phyloP scores from a whole-genome alignment of 495 filamentous ascomycete genomes.

The Clohesyomyces aquaticus region DNA sequence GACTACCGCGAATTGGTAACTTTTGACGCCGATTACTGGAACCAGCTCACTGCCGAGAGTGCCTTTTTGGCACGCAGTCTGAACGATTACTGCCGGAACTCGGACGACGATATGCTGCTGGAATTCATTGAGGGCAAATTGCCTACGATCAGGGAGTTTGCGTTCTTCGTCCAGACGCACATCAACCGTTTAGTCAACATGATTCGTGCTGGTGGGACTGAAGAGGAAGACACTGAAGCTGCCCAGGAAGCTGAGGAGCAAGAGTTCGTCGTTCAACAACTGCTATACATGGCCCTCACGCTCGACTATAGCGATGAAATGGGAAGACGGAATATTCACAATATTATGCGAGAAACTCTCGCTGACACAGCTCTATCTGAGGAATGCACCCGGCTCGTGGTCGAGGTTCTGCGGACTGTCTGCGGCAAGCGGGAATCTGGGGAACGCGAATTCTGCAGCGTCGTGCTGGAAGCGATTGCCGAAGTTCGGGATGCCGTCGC shows the following conservation, averaged over 20 bases:
- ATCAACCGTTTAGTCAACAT: slow-evolving; percentile 72
- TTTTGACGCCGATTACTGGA: slow-evolving; percentile 88
- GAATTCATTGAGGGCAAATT: slow-evolving; percentile 84
- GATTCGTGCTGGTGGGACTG: slow-evolving; percentile 58
- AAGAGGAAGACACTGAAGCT: slow-evolving; percentile 69
- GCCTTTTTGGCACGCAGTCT: slow-evolving; percentile 87
- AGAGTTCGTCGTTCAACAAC: slow-evolving; percentile 93
- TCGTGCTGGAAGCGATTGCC: slow-evolving; percentile 90
- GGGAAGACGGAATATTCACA: slow-evolving; percentile 92
- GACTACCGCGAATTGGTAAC: slow-evolving; percentile 82
- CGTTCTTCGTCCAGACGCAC: slow-evolving; percentile 78
- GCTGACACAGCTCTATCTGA: slow-evolving; percentile 87
- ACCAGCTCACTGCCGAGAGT: slow-evolving; percentile 79
- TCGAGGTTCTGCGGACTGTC: slow-evolving; percentile 79
- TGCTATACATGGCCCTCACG: slow-evolving; percentile 87
- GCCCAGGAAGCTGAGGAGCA: slow-evolving; percentile 82
- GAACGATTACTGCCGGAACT: slow-evolving; percentile 83
- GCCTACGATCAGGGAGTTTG: slow-evolving; percentile 89
- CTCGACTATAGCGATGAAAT: slow-evolving; percentile 91
- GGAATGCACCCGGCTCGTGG: slow-evolving; percentile 83
- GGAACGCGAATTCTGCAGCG: slow-evolving; percentile 89
- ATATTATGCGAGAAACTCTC: slow-evolving; percentile 79
- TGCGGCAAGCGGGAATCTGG: slow-evolving; percentile 77
- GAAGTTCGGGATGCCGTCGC: slow-evolving; percentile 92
- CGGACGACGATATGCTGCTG: slow-evolving; percentile 69